phyloP scores from a whole-genome alignment of 2,329 filamentous ascomycete species.

The Aureobasidium vineae region DNA sequence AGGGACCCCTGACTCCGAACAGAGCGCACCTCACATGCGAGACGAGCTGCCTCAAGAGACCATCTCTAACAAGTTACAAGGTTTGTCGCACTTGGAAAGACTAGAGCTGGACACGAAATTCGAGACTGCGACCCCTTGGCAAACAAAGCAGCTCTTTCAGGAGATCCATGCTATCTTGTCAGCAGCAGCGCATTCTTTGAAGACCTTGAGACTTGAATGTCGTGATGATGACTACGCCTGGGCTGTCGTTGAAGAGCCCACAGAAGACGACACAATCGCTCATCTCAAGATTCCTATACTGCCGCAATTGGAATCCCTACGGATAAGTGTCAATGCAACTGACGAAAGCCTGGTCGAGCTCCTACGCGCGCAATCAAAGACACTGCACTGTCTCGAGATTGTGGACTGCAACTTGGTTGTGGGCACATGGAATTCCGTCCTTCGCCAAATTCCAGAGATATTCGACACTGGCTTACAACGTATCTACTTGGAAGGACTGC shows the following conservation, averaged over 20 bases:
- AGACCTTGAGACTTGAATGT: neutral
- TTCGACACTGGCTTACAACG: conserved; percentile 27
- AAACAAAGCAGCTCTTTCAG: conserved; percentile 2
- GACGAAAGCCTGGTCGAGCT: conserved; percentile 28
- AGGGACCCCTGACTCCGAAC: neutral
- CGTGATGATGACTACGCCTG: conserved; percentile 17
- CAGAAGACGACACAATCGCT: conserved; percentile 28
- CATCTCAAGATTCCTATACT: conserved; percentile 29
- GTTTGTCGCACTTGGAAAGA: neutral
- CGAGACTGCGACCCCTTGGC: neutral
- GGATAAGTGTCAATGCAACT: conserved; percentile 29
- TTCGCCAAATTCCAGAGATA: conserved; percentile 30
- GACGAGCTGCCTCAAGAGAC: neutral
- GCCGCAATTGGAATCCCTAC: conserved; percentile 28
- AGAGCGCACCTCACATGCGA: neutral
- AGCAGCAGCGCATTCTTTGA: neutral
- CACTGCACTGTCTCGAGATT: conserved; percentile 29
- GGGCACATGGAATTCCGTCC: conserved; percentile 6
- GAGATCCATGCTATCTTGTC: conserved; percentile 17
- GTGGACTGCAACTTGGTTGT: conserved; percentile 12
- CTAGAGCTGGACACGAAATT: neutral
- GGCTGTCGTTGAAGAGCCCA: neutral
- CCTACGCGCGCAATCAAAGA: conserved; percentile 28
- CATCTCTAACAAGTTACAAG: neutral
- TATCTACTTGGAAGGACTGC: conserved; percentile 32